Conservation (phyloP, 78 protist genomes). For the Chrysochromulina parva region DNA sequence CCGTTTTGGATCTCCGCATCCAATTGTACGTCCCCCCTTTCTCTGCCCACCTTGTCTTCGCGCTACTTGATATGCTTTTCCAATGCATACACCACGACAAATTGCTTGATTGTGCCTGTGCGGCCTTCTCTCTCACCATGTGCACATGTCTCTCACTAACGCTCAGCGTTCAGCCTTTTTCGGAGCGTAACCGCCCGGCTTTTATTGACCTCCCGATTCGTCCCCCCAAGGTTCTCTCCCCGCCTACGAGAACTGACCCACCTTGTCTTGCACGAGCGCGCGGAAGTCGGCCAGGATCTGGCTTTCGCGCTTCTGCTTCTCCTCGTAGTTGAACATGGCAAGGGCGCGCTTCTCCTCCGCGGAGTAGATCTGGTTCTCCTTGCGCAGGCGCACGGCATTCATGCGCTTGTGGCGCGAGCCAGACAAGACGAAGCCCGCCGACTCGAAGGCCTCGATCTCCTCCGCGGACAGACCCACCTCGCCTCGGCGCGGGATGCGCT, state of each 20-base stretch:
- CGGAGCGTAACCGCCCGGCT: no score
- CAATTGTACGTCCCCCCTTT: no score
- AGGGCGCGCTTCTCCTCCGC: slow-evolving; percentile 89
- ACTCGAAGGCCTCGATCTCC: slow-evolving; percentile 79
- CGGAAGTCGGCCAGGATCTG: slow-evolving; percentile 67
- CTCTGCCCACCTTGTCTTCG: no score
- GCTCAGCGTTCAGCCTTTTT: no score
- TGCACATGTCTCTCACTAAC: no score
- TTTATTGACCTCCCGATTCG: no score
- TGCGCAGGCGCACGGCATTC: slow-evolving; percentile 96
- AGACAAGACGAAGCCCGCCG: slow-evolving; percentile 89
- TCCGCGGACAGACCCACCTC: slow-evolving; percentile 86
- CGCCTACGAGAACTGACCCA: background rate
- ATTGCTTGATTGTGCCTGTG: no score
- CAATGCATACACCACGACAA: no score
- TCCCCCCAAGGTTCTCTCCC: background rate
- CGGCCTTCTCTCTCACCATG: no score
- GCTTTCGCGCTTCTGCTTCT: slow-evolving; percentile 63
- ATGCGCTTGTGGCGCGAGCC: slow-evolving; percentile 88
- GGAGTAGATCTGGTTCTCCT: slow-evolving; percentile 75
- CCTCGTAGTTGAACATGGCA: slow-evolving; percentile 81
- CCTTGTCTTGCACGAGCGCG: slow-evolving; percentile 10
- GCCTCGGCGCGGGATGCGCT: slow-evolving; percentile 95
- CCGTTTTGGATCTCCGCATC: no score
- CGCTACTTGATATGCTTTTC: no score